Evolutionary conservation across 805 yeast genomes (phyloP), one percentile per base, ranked within the genome.

Genomic region (Zygosaccharomyces rouxii): DNA sequence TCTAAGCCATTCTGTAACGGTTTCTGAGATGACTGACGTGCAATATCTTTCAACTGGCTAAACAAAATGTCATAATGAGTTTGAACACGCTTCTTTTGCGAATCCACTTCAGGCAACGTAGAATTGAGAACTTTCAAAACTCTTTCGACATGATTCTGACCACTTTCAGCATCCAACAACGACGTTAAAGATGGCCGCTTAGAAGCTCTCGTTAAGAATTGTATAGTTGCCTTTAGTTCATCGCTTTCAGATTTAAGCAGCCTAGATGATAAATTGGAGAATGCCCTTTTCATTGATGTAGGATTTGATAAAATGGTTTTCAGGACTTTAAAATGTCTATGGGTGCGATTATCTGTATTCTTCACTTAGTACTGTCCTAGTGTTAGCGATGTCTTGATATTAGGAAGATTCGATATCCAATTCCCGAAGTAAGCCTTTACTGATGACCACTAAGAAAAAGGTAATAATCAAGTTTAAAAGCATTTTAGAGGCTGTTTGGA

Each of bases 61-160:
- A 62, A 58, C 23, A 62, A 53, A 6, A 61, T 42, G 35, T 64
- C 59, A 44, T 64, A 64, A 49, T 66, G 69, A 1, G 54, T 52
- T 19, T 63, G 58, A 4, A 63, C 57, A 21, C 52, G 55, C 39
- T 46, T 49, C 42, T 53, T 58, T 29, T 56, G 52, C 3, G 41
- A 29, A 6, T 59, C 57, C 5, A 56, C 57, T 22, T 58, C 57
- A 1, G 67, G 66, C 38, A 66, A 51, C 14, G 60, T 57, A 3
- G 62, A 52, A 49, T 66, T 66, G 31, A 66, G 47, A 4, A 62
- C 44, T 23, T 57, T 57, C 9, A 63, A 48, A 13, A 66, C 51
- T 22, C 57, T 55, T 7, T 64, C 60, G 7, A 64, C 60, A 48
- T 63, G 63, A 14, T 46, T 39, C 6, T 42, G 42, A 22, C 47